Evolutionary conservation across 768 basidiomycete genomes (phyloP), one percentile per base, ranked within the genome.

Genomic region (Amanita pallidorosea): DNA sequence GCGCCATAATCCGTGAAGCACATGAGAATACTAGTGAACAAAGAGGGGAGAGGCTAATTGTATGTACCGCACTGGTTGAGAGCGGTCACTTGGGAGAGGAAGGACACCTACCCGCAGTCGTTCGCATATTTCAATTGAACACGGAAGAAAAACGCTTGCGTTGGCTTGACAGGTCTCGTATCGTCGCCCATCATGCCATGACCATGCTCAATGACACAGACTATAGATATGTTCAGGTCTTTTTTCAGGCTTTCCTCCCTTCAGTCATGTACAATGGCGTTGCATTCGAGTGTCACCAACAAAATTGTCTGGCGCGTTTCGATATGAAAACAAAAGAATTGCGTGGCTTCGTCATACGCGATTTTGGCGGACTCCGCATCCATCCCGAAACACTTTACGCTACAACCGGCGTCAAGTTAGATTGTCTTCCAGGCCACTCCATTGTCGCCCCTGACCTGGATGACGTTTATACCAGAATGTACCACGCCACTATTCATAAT

Each of bases 251-350:
- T 2, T 79, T 81, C 56, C 64, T 81, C 17, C 77, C 79, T 2
- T 65, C 77, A 0, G 67, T 79, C 53, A 60, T 81, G 3, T 56
- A 70, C 48, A 76, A 81, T 52, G 77, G 78, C 6, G 76, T 81
- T 4, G 77, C 73, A 1, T 79, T 81, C 56, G 77, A 81, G 58
- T 75, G 71, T 45, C 79, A 81, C 57, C 76, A 76, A 1, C 79
- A 81, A 60, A 80, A 81, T 54, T 78, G 76, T 53, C 63, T 81
- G 7, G 76, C 76, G 5, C 70, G 77, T 1, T 80, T 79, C 54
- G 71, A 75, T 52, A 54, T 73, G 4, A 53, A 65, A 22, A 73
- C 77, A 4, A 73, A 74, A 48, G 71, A 73, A 46, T 58, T 79
- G 3, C 71, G 68, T 33, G 78, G 77, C 0, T 79, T 81, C 61